phyloP scores from a whole-genome alignment of 345 rosid species.

The Populus nigra region DNA sequence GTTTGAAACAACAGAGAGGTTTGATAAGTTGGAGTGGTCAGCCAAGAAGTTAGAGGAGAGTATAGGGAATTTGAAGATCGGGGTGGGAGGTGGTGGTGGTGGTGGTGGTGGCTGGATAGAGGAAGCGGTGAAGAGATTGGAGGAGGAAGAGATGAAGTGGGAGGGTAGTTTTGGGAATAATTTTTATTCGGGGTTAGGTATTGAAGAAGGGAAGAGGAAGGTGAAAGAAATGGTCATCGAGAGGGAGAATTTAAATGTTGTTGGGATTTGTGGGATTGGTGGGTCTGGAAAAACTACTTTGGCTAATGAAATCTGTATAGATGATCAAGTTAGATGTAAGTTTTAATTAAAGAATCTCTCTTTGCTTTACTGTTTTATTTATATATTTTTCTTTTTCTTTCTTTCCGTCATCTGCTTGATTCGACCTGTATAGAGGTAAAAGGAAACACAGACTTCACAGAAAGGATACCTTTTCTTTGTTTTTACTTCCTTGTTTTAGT shows the following conservation, averaged over 20 bases:
- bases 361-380: neutral
- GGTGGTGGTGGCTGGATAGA: constrained; percentile 40
- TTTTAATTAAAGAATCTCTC: neutral
- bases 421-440: neutral
- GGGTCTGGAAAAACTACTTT: constrained; percentile 92
- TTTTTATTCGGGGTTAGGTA: constrained; percentile 34
- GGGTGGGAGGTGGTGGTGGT: constrained; percentile 31
- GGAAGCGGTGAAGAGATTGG: constrained; percentile 52
- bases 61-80: constrained; percentile 60
- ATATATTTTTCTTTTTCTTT: neutral
- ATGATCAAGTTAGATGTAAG: constrained; percentile 63
- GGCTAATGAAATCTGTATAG: constrained; percentile 63
- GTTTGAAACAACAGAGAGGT: constrained; percentile 38
- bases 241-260: constrained; percentile 31
- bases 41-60: constrained; percentile 44
- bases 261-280: constrained; percentile 79
- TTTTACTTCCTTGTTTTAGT: neutral
- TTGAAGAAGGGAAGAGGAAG: constrained; percentile 62
- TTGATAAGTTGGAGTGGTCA: constrained; percentile 49
- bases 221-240: constrained; percentile 73
- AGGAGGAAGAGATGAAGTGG: constrained; percentile 42
- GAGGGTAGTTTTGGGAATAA: constrained; percentile 35
- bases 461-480: neutral
- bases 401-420: neutral
- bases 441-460: neutral